Percentiles rank a stretch among this genome's conserved stretches.
phyloP scores from a whole-genome alignment of 257 asterid species.

The Echites panduratus region DNA sequence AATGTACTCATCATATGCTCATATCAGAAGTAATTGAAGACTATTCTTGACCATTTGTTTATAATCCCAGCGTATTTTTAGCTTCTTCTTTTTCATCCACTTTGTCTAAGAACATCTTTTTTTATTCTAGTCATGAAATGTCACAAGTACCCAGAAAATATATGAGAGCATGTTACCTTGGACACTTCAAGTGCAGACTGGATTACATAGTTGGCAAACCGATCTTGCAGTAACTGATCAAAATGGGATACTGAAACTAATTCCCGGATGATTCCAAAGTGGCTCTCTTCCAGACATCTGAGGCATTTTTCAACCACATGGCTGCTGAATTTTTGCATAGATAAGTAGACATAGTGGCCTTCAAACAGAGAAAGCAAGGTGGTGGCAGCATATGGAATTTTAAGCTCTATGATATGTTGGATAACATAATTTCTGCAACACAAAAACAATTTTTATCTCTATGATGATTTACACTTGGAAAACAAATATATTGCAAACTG shows the following conservation, averaged over 20 bases:
- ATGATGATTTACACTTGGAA: not conserved
- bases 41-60: no score
- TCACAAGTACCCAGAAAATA: not conserved
- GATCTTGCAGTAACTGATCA: slow-evolving; percentile 36
- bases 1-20: not conserved
- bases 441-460: not conserved
- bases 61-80: not conserved
- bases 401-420: slow-evolving; percentile 34
- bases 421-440: slow-evolving; percentile 45
- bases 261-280: slow-evolving; percentile 25
- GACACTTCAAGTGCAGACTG: slow-evolving; percentile 40
- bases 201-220: slow-evolving; percentile 40
- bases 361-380: slow-evolving; percentile 29
- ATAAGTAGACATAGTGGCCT: slow-evolving; percentile 29
- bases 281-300: slow-evolving; percentile 24
- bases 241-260: slow-evolving; percentile 27
- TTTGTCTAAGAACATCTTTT: not conserved
- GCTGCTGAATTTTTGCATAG: slow-evolving; percentile 45
- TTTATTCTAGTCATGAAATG: not conserved
- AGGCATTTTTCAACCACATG: slow-evolving; percentile 42
- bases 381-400: slow-evolving; percentile 26
- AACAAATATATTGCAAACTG: not conserved
- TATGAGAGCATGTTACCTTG: slow-evolving; percentile 20
- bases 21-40: no score
- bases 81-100: not conserved